These are phyloP conservation scores for Fermentozyma sake DNA, from an alignment of 1,139 yeast genomes.

Conservation along the genomic window DNA sequence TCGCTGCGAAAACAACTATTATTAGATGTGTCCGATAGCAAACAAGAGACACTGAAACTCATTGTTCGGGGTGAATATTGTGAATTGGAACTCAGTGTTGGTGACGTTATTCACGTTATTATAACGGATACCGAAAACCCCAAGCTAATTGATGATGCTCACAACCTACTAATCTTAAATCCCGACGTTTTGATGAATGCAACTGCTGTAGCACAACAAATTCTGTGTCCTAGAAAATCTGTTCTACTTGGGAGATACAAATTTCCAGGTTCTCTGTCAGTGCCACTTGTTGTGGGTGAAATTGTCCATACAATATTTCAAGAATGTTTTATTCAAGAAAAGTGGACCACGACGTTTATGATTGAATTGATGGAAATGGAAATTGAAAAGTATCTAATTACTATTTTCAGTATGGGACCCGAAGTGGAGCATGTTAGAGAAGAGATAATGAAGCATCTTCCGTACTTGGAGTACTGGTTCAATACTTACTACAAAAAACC, in stretches of 20 bases:
- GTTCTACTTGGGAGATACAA: slow-evolving; percentile 53
- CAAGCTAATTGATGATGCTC: slow-evolving; percentile 49
- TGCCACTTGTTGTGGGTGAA: slow-evolving; percentile 69
- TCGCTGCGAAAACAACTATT: slow-evolving; percentile 39
- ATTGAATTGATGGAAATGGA: slow-evolving; percentile 39
- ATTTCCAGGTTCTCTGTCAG: slow-evolving; percentile 52
- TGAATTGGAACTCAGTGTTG: slow-evolving; percentile 33
- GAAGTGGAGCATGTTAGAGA: slow-evolving; percentile 42
- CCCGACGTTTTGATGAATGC: slow-evolving; percentile 84
- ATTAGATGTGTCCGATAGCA: slow-evolving; percentile 40
- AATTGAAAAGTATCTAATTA: slow-evolving; percentile 40
- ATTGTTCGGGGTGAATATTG: slow-evolving; percentile 49
- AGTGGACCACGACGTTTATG: slow-evolving; percentile 44
- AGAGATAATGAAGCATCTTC: slow-evolving; percentile 48
- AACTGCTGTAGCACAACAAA: slow-evolving; percentile 73
- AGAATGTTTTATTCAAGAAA: slow-evolving; percentile 45
- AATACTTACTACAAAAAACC: slow-evolving; percentile 34
- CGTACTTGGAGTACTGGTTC: slow-evolving; percentile 64
- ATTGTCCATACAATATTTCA: slow-evolving; percentile 81
- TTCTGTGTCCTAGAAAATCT: slow-evolving; percentile 68
- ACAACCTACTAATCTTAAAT: slow-evolving; percentile 66
- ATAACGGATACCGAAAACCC: slow-evolving; percentile 36
- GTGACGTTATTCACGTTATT: slow-evolving; percentile 62
- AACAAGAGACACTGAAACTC: slow-evolving; percentile 31
- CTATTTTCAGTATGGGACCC: slow-evolving; percentile 55